Evolutionary conservation across 2,329 filamentous ascomycete genomes (phyloP), one percentile per base, ranked within the genome.

Genomic region (Tolypocladium tropicale): DNA sequence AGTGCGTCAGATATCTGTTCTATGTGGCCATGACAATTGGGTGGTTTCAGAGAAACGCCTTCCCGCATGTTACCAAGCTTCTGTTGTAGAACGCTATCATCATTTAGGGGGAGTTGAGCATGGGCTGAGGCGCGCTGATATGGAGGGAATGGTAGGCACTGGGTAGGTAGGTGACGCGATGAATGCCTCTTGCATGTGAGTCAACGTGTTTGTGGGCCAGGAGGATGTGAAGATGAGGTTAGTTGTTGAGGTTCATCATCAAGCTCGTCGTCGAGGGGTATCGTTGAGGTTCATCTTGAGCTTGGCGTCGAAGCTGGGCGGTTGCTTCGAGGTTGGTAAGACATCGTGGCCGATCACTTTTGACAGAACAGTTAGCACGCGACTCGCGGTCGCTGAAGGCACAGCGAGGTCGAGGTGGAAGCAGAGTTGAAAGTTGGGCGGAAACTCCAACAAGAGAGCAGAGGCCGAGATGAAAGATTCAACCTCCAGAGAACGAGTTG

Each of bases 201-300:
- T 18, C 18, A 11, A 21, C 9, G 16, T 49, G 18, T 11, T 14
- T 16, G 43, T 77, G 72, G n/a, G 16, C 18, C n/a, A n/a, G n/a
- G n/a, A n/a, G n/a, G n/a, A n/a, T n/a, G n/a, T n/a, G n/a, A n/a
- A n/a, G n/a, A n/a, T n/a, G n/a, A n/a, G n/a, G n/a, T n/a, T n/a
- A n/a, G 32, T 36, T 21, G 50, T 52, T 33, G 50, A 14, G 50
- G 50, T 25, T 52, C n/a, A 18, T 52, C 33, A 21, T 52, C 33
- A 23, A 1, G 50, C 11, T 11, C 30, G 32, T 36, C 49, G 49
- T 33, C 30, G 28, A 10, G 11, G n/a, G n/a, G 30, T 32, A 4
- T 23, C 14, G 2, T 28, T 12, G 41, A 16, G 41, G 11, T 12
- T 43, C n/a, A 10, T 10, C 18, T 41, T 18, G 25, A 18, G 25